Percentiles rank a stretch among this genome's conserved stretches.
Conservation (phyloP, 73 alveolate genomes). For the Paramecium sonneborni region DNA sequence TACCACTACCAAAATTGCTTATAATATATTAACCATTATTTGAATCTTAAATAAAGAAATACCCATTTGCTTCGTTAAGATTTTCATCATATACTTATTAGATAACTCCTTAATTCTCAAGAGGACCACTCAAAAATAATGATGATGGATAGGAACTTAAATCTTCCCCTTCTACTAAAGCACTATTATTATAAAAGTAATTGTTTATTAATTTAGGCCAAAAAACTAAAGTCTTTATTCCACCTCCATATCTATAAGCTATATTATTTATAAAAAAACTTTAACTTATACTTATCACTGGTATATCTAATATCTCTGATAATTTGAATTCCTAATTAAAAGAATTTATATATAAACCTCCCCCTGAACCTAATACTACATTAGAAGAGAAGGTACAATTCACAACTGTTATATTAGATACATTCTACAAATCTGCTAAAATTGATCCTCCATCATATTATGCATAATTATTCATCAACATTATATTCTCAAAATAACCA, state of each 20-base stretch:
- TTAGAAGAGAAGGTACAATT: not conserved
- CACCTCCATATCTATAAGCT: constrained; percentile 28
- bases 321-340: not conserved
- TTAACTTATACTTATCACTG: not conserved
- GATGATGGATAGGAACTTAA: not conserved
- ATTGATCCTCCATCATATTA: not conserved
- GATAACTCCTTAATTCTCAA: not conserved
- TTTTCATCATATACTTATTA: not conserved
- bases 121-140: not conserved
- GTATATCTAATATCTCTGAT: not conserved
- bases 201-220: not conserved
- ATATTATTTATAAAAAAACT: not conserved
- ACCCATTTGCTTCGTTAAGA: not conserved
- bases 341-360: not conserved
- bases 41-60: not conserved
- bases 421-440: not conserved
- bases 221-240: not conserved
- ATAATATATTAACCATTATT: not conserved
- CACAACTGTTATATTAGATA: not conserved
- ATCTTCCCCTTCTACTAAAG: not conserved
- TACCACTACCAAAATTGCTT: constrained; percentile 1
- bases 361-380: not conserved
- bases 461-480: not conserved
- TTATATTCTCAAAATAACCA: not conserved
- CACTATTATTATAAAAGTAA: not conserved